Percentiles rank a stretch among this genome's conserved stretches.
Conservation (phyloP, 2,329 filamentous ascomycete species). For the Trichoderma koningii region DNA sequence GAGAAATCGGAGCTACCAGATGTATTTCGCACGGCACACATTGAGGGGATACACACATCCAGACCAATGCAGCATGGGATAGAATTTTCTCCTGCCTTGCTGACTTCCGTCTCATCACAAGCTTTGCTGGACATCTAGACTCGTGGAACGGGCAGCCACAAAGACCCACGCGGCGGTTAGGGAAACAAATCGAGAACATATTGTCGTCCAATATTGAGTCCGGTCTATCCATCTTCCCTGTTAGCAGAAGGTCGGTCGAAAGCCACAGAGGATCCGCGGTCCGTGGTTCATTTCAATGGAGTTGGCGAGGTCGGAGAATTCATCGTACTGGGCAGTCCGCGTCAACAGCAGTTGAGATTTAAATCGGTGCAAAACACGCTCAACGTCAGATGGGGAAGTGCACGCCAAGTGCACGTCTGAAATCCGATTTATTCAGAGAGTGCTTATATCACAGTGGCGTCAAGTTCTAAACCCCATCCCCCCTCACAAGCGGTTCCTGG, state of each 20-base stretch:
- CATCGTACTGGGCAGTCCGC: background rate
- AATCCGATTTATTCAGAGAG: background rate
- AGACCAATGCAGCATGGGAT: background rate
- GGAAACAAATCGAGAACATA: background rate
- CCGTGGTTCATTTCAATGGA: conserved; percentile 8
- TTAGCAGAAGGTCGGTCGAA: conserved; percentile 1
- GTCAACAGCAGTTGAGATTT: background rate
- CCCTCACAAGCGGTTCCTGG: conserved; percentile 14
- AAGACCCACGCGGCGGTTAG: conserved; percentile 20
- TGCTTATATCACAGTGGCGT: conserved; percentile 16
- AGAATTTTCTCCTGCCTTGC: background rate
- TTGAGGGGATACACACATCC: background rate
- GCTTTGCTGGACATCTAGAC: conserved; percentile 3
- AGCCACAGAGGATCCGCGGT: conserved; percentile 19
- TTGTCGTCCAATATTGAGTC: conserved; percentile 3
- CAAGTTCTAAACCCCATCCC: background rate
- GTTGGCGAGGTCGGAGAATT: conserved; percentile 2
- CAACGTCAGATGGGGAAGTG: too few relatives aligned
- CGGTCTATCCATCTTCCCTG: conserved; percentile 15
- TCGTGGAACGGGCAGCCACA: conserved; percentile 16
- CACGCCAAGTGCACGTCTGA: background rate
- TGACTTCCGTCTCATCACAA: conserved; percentile 3
- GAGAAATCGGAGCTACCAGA: background rate
- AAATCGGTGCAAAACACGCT: too few relatives aligned
- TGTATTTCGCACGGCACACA: background rate